Conservation (phyloP, 1,284 basidiomycete species). For the Xanthoconium separans region DNA sequence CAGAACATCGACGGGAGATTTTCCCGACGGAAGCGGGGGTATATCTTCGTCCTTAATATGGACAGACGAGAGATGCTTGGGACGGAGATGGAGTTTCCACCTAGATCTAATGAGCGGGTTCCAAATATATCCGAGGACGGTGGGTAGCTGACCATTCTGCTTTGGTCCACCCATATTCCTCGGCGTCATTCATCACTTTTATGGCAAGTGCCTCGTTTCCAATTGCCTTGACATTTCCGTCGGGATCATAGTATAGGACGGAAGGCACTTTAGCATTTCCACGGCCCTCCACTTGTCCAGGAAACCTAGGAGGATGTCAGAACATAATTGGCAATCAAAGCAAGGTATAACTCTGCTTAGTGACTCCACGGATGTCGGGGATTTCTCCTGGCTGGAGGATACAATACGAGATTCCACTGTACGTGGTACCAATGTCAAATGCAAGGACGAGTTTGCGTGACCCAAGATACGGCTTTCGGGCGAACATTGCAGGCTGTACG, state of each 20-base stretch:
- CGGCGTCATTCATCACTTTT: constrained; percentile 35
- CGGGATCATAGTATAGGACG: constrained; percentile 45
- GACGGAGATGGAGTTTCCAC: neutral
- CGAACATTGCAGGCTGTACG: too few relatives aligned
- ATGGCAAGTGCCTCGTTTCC: constrained; percentile 45
- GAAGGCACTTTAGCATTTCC: constrained; percentile 48
- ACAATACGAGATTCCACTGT: constrained; percentile 2
- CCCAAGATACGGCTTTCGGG: too few relatives aligned
- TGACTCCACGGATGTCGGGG: constrained; percentile 1
- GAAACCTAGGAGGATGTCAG: constrained; percentile 29
- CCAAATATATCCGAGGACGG: neutral
- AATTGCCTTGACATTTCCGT: constrained; percentile 40
- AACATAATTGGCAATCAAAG: neutral
- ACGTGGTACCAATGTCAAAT: neutral
- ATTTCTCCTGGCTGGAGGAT: neutral
- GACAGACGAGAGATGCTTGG: neutral
- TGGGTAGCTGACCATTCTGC: constrained; percentile 46
- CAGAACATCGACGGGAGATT: constrained; percentile 42
- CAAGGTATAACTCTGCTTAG: neutral
- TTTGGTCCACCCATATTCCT: constrained; percentile 39
- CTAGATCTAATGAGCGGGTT: neutral
- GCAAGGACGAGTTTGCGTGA: neutral
- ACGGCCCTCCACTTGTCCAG: constrained; percentile 33
- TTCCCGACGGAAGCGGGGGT: constrained; percentile 42
- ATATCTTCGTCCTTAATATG: constrained; percentile 19